Percentiles rank a stretch among this genome's conserved stretches.
Evolutionary conservation across 768 basidiomycete species (phyloP).

Genomic region (Podaxis pistillaris): DNA sequence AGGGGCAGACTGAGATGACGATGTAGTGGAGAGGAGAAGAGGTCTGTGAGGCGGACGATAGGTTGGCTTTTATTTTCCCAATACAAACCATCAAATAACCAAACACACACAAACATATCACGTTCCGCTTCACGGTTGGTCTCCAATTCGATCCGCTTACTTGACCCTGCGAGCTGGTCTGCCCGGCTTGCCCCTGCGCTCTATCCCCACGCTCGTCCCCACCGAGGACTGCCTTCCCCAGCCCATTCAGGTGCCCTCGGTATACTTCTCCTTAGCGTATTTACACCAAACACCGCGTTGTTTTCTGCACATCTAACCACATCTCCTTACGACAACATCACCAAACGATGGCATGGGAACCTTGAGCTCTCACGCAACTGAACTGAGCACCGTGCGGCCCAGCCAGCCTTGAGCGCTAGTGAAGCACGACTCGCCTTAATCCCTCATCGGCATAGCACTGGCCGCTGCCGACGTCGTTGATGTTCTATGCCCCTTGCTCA

Average conservation of each 20-base stretch:
- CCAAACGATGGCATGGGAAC: conserved; percentile 1
- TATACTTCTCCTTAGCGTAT: neutral
- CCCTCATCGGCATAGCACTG: conserved; percentile 5
- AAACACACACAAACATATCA: conserved; percentile 11
- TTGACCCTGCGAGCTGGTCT: conserved; percentile 7
- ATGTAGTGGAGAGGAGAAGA: conserved; percentile 14
- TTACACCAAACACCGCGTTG: conserved; percentile 8
- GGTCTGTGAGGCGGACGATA: conserved; percentile 15
- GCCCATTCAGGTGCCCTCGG: neutral
- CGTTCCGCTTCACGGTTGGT: conserved; percentile 4
- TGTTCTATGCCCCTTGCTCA: neutral
- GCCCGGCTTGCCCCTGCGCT: conserved; percentile 1
- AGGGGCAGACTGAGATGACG: conserved; percentile 6
- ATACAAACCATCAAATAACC: conserved; percentile 11
- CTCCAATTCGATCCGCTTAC: conserved; percentile 14
- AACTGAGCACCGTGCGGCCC: neutral
- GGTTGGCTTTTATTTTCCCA: conserved; percentile 16
- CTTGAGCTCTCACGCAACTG: neutral
- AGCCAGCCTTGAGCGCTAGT: neutral
- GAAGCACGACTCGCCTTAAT: conserved; percentile 1
- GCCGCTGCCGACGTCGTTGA: neutral
- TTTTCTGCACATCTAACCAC: neutral
- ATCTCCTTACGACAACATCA: neutral
- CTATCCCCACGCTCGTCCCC: conserved; percentile 9
- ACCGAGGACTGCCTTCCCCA: conserved; percentile 3